Base-by-base conservation (phyloP, 208 protist genomes). In the Crithidia bombi region DNA sequence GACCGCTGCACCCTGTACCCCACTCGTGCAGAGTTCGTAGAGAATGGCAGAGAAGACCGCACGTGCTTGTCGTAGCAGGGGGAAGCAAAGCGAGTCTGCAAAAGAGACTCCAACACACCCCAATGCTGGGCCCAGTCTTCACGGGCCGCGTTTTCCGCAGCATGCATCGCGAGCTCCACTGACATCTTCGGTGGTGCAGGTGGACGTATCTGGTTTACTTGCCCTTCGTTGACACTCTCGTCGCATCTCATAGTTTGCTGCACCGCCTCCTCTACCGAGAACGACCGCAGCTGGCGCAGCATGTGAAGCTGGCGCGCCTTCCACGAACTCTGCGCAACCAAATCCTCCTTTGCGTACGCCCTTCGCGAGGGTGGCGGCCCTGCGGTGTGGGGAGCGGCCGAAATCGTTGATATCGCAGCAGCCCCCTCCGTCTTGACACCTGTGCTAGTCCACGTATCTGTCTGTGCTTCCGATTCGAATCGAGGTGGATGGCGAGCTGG, bases 91-190 rank as follows among this genome's bases (percentile, higher is more conserved):
- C 89, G 83, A 0, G 74, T 89, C 41, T 90, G 73, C 52, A 91
- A 28, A 15, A 94, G 66, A 3, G 85, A 78, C 63, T 94, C 83
- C 56, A 94, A 19, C 26, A 88, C 68, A 25, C 81, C 83, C 85
- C 85, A 94, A 58, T 94, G 89, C 58, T 91, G 79, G 12, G 82
- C 67, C 52, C 76, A 87, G 43, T 77, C 71, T 49, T 75, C 52
- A 30, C 64, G 50, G 26, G 62, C 51, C 12, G 69, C 71, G 19
- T 51, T 57, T 38, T 78, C 73, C 10, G 73, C 65, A 5, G 50
- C 55, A 23, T 78, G 65, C 39, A 71, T 41, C 9, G 39, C 73
- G 6, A 64, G n/a, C 23, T 65, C 64, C 14, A 49, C 56, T 1
- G 36, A 54, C 3, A 28, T 25, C 56, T 41, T 59, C 17, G 36